phyloP scores from a whole-genome alignment of 306 rosid species.

The Trifolium repens region DNA sequence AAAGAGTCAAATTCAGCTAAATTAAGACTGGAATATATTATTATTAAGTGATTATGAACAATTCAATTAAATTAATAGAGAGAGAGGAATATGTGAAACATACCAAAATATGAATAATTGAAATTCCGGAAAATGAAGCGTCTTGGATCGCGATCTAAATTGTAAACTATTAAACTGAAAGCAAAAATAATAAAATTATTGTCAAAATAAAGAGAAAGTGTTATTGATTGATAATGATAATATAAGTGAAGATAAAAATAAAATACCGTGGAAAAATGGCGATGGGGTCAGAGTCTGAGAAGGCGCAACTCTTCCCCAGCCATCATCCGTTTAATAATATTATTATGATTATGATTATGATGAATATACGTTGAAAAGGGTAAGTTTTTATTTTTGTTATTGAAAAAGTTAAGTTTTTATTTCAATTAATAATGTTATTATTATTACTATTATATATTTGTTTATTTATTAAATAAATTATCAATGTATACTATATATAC shows the following conservation, averaged over 20 bases:
- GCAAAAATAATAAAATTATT: neutral
- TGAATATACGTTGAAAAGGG: no score
- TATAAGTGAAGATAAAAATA: slow-evolving; percentile 5
- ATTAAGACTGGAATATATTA: no score
- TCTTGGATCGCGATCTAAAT: slow-evolving; percentile 57
- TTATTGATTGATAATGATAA: neutral
- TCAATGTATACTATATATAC: no score
- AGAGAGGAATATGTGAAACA: neutral
- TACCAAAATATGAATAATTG: slow-evolving; percentile 35
- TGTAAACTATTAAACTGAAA: slow-evolving; percentile 7
- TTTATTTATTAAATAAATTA: no score
- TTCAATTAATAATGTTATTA: no score
- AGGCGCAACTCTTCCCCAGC: slow-evolving; percentile 46
- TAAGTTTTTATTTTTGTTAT: no score
- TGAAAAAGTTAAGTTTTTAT: no score
- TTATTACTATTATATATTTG: no score
- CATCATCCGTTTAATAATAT: neutral
- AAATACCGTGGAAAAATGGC: slow-evolving; percentile 48
- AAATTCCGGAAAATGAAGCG: slow-evolving; percentile 32
- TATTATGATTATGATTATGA: no score
- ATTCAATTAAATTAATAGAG: no score
- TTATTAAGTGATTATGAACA: no score
- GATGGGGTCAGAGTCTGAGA: slow-evolving; percentile 44
- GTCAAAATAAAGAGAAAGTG: neutral
- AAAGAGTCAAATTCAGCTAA: no score